Base-by-base conservation (phyloP, 2,329 filamentous ascomycete species). In the Phaeosphaeria sp. region DNA sequence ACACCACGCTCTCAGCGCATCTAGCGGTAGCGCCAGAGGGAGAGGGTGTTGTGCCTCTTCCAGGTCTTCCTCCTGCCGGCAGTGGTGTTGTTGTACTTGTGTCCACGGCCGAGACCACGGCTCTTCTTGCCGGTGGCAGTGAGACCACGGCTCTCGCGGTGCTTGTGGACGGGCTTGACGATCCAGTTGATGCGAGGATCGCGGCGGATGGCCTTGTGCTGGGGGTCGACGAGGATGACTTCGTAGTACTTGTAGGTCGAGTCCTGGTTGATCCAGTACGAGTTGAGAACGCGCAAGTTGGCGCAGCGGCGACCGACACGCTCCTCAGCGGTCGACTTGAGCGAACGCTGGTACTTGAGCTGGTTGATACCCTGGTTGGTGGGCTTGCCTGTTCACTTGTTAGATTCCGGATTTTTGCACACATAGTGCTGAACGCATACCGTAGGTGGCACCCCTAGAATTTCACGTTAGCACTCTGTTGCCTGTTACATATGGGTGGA, bases 191-290 rank as follows among this genome's bases (percentile, higher is more conserved):
- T 98, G 84, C 95, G 93, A 78, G 95, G 86, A 83, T 99, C 95
- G 80, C 91, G 92, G 83, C 95, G 95, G 88, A 99, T 99, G 80
- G 95, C 95, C 89, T 98, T 98, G 92, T 99, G 95, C 87, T 96
- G 91, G 81, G 95, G 95, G 87, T 99, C 95, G 81, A 99, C 94
- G 79, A 97, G 92, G 87, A 99, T 98, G 84, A 98, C 90, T 86
- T 99, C 95, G 87, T 89, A 99, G 91, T 99, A 99, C 89, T 99
- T 99, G 92, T 98, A 99, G 84, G 95, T 99, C 63, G 93, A 97
- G 87, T 99, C 95, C 89, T 98, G 93, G 91, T 99, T 99, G 88
- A 99, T 92, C 96, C 96, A 99, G 93, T 99, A 99, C 68, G 94
- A 98, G 91, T 99, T 99, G 79, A 99, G 91, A 80, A 99, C 95